Conservation (phyloP, 371 early-diverging fungal species). For the Coemansia sp. region DNA sequence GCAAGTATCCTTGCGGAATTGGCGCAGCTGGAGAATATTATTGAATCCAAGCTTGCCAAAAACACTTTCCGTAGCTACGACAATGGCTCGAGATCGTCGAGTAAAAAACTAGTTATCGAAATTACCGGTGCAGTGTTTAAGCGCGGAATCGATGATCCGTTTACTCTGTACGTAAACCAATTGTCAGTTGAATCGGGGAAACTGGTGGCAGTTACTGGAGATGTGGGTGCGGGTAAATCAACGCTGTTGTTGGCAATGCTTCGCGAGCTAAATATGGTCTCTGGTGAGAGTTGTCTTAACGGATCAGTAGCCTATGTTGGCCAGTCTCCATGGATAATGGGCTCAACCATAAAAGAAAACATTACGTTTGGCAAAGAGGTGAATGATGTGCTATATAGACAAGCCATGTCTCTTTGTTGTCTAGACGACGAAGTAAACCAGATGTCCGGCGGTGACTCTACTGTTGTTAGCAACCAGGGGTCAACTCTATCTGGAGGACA, state of each 20-base stretch:
- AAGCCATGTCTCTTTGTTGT: slow-evolving; percentile 55
- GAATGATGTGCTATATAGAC: slow-evolving; percentile 53
- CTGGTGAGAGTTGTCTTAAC: slow-evolving; percentile 37
- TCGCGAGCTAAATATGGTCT: slow-evolving; percentile 69
- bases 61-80: not conserved
- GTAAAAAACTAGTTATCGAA: not conserved
- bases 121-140: slow-evolving; percentile 8
- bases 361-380: slow-evolving; percentile 59
- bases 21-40: slow-evolving; percentile 7
- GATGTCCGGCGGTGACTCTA: slow-evolving; percentile 64
- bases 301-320: slow-evolving; percentile 60
- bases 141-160: not conserved
- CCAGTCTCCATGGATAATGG: slow-evolving; percentile 63
- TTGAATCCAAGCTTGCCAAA: not conserved
- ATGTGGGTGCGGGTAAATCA: slow-evolving; percentile 86
- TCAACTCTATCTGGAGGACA: slow-evolving; percentile 67
- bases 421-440: slow-evolving; percentile 32
- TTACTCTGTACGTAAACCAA: not conserved
- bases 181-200: slow-evolving; percentile 4
- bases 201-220: slow-evolving; percentile 57
- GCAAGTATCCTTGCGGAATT: slow-evolving; percentile 11
- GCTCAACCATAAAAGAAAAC: slow-evolving; percentile 59
- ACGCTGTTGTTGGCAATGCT: slow-evolving; percentile 78
- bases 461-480: slow-evolving; percentile 61
- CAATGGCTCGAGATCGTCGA: too few species aligned